phyloP scores from a whole-genome alignment of 1,139 yeast genomes.

The Geotrichum candidum region DNA sequence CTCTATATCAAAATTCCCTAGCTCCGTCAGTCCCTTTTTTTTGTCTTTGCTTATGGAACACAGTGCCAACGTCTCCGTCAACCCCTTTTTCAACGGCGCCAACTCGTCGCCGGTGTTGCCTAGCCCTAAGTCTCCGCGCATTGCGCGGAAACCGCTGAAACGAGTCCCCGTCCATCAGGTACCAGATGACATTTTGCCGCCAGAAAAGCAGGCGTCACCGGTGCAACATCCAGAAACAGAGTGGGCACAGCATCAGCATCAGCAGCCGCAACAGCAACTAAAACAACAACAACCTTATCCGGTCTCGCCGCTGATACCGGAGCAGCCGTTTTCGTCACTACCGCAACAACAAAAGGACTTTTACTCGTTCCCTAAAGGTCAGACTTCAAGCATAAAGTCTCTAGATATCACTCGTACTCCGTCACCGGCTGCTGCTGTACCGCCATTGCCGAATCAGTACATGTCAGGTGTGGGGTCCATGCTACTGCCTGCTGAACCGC shows the following conservation, averaged over 20 bases:
- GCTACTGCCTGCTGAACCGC: background rate
- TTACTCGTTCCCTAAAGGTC: background rate
- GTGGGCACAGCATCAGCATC: background rate
- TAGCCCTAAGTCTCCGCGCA: background rate
- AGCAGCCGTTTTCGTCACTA: background rate
- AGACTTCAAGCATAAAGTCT: background rate
- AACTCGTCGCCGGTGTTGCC: background rate
- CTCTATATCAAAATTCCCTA: background rate
- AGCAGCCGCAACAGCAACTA: background rate
- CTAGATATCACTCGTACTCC: background rate
- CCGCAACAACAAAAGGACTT: background rate
- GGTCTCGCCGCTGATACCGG: background rate
- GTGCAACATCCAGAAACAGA: background rate
- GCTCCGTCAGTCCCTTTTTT: background rate
- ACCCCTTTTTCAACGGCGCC: background rate
- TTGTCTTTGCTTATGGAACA: background rate
- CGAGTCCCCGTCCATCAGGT: slow-evolving; percentile 12
- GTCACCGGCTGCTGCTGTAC: background rate
- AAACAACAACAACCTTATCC: background rate
- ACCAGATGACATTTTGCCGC: background rate
- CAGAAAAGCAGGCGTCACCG: background rate
- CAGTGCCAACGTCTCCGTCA: background rate
- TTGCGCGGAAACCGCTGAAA: slow-evolving; percentile 9
- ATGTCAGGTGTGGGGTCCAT: background rate
- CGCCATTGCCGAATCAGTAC: background rate